Conservation (phyloP, 2,329 filamentous ascomycete genomes). For the Nothophaeocryptopus gaeumannii region DNA sequence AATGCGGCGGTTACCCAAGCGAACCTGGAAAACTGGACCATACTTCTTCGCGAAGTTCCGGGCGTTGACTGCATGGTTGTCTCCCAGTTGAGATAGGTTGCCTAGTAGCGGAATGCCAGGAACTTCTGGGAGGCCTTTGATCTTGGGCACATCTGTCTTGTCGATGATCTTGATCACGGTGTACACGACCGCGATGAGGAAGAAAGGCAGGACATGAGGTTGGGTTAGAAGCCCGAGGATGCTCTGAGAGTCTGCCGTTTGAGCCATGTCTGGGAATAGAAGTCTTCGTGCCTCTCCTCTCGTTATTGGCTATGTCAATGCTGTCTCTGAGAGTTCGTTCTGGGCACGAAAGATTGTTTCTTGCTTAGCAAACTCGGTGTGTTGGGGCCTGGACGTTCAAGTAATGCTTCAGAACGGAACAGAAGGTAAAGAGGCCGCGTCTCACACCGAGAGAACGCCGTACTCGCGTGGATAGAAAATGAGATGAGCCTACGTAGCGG, state of each 20-base stretch:
- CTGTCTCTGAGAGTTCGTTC: conserved; percentile 23
- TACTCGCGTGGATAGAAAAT: not conserved
- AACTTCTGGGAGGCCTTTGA: conserved; percentile 49
- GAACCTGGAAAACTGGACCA: conserved; percentile 50
- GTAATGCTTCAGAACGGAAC: conserved; percentile 4
- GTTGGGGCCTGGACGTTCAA: too few relatives aligned
- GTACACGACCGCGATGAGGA: conserved; percentile 41
- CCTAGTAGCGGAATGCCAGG: conserved; percentile 49
- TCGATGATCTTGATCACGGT: conserved; percentile 43
- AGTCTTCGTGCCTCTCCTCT: conserved; percentile 14
- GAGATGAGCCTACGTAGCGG: not conserved
- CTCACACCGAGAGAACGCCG: conserved; percentile 5
- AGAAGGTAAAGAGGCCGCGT: not conserved
- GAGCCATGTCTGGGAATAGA: conserved; percentile 22
- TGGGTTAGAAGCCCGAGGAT: conserved; percentile 33
- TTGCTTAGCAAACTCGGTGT: too few relatives aligned
- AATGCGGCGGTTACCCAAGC: conserved; percentile 67
- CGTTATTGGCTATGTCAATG: conserved; percentile 34
- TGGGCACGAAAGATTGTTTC: too few relatives aligned
- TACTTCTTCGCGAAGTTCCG: conserved; percentile 48
- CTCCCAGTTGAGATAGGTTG: conserved; percentile 46
- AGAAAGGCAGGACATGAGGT: conserved; percentile 42
- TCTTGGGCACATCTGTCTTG: conserved; percentile 48
- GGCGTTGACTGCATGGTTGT: conserved; percentile 47
- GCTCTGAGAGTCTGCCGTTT: conserved; percentile 26